Conservation (phyloP, 1,284 basidiomycete genomes). For the Microbotryum intermedium region DNA sequence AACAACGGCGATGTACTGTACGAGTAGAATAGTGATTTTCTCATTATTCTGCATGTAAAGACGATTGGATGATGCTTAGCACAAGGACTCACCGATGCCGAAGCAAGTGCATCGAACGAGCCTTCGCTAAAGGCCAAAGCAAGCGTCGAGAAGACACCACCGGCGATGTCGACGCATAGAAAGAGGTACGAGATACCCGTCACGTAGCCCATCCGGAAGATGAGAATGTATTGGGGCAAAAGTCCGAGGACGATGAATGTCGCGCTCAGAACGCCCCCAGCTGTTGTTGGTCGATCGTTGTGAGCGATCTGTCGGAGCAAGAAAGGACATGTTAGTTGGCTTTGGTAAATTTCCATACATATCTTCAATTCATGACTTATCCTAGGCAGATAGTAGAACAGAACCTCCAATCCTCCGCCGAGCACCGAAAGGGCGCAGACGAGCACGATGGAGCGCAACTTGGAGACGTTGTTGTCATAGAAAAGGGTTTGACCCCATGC, state of each 20-base stretch:
- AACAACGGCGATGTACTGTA: conserved; percentile 8
- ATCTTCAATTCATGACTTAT: not conserved
- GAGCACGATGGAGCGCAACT: not conserved
- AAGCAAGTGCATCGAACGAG: conserved; percentile 11
- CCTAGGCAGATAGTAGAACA: conserved; percentile 1
- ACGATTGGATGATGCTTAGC: too few species aligned
- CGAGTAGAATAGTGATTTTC: too few species aligned
- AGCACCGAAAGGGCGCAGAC: not conserved
- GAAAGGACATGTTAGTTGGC: not conserved
- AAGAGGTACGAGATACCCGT: conserved; percentile 18
- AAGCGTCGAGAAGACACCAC: conserved; percentile 14
- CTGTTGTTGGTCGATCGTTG: not conserved
- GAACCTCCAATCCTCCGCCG: conserved; percentile 8
- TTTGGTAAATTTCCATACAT: not conserved
- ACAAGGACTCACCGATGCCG: not conserved
- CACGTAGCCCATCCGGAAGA: not conserved
- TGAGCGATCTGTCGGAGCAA: not conserved
- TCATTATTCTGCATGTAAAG: too few species aligned
- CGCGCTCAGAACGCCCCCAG: conserved; percentile 6
- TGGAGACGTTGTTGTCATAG: conserved; percentile 5
- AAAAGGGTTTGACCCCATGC: conserved; percentile 12
- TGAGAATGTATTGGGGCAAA: conserved; percentile 1
- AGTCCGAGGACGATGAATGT: conserved; percentile 11
- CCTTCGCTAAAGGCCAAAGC: conserved; percentile 6
- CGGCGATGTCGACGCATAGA: conserved; percentile 14